Percentiles rank a stretch among this genome's conserved stretches.
Evolutionary conservation across 179 eudicot species (phyloP).

Genomic region (Nepenthes alata): DNA sequence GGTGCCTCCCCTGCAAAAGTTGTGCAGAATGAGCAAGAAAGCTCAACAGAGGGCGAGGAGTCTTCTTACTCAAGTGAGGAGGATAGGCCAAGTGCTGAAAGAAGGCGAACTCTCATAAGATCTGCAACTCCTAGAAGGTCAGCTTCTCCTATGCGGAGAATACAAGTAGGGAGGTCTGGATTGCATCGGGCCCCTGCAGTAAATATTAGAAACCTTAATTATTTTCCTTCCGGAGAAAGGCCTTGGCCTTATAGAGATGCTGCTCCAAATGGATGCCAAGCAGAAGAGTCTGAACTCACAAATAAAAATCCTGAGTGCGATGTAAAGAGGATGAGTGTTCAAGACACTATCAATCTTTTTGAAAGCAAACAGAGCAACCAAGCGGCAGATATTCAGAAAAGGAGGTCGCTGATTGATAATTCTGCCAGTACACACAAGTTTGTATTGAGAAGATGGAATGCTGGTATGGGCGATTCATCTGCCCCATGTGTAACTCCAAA

Average conservation of each 20-base stretch:
- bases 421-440: conserved; percentile 46
- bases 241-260: conserved; percentile 34
- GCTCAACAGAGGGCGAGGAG: conserved; percentile 55
- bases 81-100: conserved; percentile 59
- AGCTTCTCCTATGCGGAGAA: conserved; percentile 92
- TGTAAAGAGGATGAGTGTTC: conserved; percentile 75
- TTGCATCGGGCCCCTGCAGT: conserved; percentile 71
- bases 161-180: conserved; percentile 86
- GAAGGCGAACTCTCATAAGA: conserved; percentile 69
- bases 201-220: conserved; percentile 61
- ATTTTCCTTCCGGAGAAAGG: conserved; percentile 62
- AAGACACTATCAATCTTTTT: conserved; percentile 86
- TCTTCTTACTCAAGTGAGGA: conserved; percentile 64
- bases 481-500: conserved; percentile 18
- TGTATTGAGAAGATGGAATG: conserved; percentile 90
- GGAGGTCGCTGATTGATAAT: conserved; percentile 30
- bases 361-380: conserved; percentile 78
- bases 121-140: conserved; percentile 95
- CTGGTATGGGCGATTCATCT: conserved; percentile 48
- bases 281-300: conserved; percentile 42
- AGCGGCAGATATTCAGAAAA: conserved; percentile 39
- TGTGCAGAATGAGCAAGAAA: conserved; percentile 70
- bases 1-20: conserved; percentile 87
- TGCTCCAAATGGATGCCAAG: conserved; percentile 33
- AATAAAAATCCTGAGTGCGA: conserved; percentile 46